Percentiles rank a stretch among this genome's conserved stretches.
phyloP scores from a whole-genome alignment of 148 eudicot genomes.

The Vaccinium myrtillus region DNA sequence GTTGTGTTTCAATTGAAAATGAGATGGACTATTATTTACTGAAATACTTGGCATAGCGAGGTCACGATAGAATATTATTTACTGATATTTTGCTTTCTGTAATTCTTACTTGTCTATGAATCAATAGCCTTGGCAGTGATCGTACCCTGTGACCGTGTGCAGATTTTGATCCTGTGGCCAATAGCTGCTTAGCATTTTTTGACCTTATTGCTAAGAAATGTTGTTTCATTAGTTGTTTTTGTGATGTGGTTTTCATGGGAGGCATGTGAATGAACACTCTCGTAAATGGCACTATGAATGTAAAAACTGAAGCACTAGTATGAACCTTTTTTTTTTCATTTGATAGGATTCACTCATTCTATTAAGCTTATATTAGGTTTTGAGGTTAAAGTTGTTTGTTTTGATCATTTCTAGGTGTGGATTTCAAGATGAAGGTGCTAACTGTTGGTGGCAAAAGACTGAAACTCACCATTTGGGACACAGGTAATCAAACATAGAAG shows the following conservation, averaged over 20 bases:
- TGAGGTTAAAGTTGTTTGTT: background rate
- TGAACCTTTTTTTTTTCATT: background rate
- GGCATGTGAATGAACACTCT: background rate
- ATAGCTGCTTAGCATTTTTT: background rate
- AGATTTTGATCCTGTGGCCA: background rate
- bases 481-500: conserved; percentile 31
- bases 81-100: background rate
- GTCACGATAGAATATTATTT: background rate
- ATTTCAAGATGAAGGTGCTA: conserved; percentile 61
- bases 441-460: conserved; percentile 46
- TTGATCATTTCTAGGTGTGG: conserved; percentile 47
- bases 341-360: background rate
- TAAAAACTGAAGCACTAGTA: background rate
- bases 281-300: background rate
- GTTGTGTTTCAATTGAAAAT: background rate
- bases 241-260: background rate
- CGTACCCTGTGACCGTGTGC: background rate
- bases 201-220: background rate
- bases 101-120: background rate
- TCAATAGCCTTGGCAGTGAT: background rate
- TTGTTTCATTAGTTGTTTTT: background rate
- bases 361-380: background rate
- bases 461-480: conserved; percentile 71
- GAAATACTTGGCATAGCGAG: background rate
- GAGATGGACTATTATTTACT: background rate